Evolutionary conservation across 1,284 basidiomycete genomes (phyloP), one percentile per base, ranked within the genome.

Genomic region (Ganoderma resinaceum): DNA sequence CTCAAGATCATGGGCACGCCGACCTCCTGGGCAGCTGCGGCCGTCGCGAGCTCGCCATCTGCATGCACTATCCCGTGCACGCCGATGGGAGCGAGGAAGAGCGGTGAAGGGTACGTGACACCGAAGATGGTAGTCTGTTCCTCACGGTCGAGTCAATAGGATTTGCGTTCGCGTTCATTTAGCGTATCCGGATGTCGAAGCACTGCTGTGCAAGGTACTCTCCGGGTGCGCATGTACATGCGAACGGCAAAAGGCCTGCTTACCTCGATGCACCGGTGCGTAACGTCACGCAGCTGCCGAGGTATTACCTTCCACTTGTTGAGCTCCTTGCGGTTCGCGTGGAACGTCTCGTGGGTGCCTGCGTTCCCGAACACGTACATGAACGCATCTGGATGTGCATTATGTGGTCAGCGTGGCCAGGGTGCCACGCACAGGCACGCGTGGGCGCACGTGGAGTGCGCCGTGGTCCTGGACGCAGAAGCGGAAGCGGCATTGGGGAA

Each of bases 51-150:
- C 73, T 95, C 94, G 0, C 85, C 93, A 42, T 92, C 89, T 1
- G 80, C 79, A 73, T 90, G 86, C 14, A 68, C 57, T 62, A 93
- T 88, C 16, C 86, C 89, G 75, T 94, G 93, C 2, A 92, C 89
- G 6, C 93, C 93, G 49, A 95, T 86, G 0, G 93, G 93, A 0
- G 89, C 91, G 62, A 95, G 79, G 66, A 93, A 81, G 16, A 95
- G 74, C 0, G 93, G 93, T 1, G 87, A 82, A 3, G 86, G 79
- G 66, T 91, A 81, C 46, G 82, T 90, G 42, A 90, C 85, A 2
- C 92, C 94, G 74, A 95, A 91, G 49, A 62, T 23, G 18, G 49
- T 63, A 20, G 62, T 63, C 62, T 63, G 29, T 11, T 20, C 31
- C 81, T 16, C 86, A 90, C 2, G 86, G 89, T 90, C 26, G 43